phyloP scores from a whole-genome alignment of 352 stramenopile genomes.

The Phytophthora parvispora region DNA sequence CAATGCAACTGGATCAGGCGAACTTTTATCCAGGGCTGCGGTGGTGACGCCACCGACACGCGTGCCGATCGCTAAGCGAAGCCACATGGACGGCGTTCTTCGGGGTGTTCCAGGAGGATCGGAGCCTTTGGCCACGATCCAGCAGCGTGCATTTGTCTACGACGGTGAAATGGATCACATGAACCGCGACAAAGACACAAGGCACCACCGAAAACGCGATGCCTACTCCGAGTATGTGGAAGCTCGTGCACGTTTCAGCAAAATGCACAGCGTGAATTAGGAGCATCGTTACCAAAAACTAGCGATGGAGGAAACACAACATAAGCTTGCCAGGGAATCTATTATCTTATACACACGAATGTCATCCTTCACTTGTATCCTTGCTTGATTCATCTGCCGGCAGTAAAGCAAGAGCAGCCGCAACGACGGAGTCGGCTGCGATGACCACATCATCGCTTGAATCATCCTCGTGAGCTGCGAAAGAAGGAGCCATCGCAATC shows the following conservation, averaged over 20 bases:
- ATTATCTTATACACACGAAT: slow-evolving; percentile 8
- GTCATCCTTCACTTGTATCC: slow-evolving; percentile 18
- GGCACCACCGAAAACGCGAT: slow-evolving; percentile 85
- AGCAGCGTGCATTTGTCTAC: slow-evolving; percentile 69
- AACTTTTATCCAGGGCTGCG: slow-evolving; percentile 9
- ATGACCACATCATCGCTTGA: slow-evolving; percentile 12
- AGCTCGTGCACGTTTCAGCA: slow-evolving; percentile 88
- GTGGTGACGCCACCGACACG: slow-evolving; percentile 30
- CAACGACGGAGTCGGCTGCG: slow-evolving; percentile 15
- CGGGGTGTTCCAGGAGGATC: slow-evolving; percentile 58
- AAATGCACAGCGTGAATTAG: slow-evolving; percentile 91
- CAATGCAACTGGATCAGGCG: slow-evolving; percentile 20
- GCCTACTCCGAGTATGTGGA: slow-evolving; percentile 91
- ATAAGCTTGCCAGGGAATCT: not conserved
- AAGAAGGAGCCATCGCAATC: slow-evolving; percentile 1
- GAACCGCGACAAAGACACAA: slow-evolving; percentile 80
- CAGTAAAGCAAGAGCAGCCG: slow-evolving; percentile 18
- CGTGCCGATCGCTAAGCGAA: slow-evolving; percentile 76
- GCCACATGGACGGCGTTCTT: slow-evolving; percentile 84
- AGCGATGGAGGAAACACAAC: not conserved
- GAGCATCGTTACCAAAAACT: not conserved
- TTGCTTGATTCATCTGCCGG: slow-evolving; percentile 16
- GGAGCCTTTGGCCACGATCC: slow-evolving; percentile 44
- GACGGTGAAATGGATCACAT: slow-evolving; percentile 82
- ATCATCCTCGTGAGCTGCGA: slow-evolving; percentile 6